phyloP scores from a whole-genome alignment of 306 rosid species.

The Rubus parviflorus region DNA sequence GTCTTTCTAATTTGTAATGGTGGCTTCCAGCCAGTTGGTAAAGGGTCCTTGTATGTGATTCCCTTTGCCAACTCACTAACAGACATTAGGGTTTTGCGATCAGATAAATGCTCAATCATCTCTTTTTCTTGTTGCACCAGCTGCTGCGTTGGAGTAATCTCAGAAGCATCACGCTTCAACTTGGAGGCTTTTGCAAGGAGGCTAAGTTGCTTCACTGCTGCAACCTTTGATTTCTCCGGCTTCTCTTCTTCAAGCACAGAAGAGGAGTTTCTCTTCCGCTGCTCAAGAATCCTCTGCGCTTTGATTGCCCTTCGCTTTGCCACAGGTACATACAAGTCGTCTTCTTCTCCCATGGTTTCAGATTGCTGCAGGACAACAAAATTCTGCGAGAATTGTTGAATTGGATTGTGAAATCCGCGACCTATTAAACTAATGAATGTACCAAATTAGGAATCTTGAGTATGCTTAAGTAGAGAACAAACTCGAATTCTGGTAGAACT shows the following conservation, averaged over 20 bases:
- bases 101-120: conserved; percentile 83
- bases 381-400: neutral
- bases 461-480: no score
- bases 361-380: neutral
- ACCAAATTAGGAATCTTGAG: no score
- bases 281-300: conserved; percentile 71
- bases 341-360: conserved; percentile 61
- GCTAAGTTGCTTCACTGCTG: conserved; percentile 67
- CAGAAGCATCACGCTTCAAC: conserved; percentile 81
- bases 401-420: no score
- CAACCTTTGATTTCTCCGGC: conserved; percentile 51
- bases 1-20: conserved; percentile 72
- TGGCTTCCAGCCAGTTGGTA: conserved; percentile 90
- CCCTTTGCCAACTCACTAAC: conserved; percentile 95
- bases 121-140: conserved; percentile 83
- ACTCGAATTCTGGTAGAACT: no score
- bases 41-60: conserved; percentile 74
- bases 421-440: no score
- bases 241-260: conserved; percentile 52
- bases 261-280: conserved; percentile 69
- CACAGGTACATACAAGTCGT: conserved; percentile 81
- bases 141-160: conserved; percentile 74
- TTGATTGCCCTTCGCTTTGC: conserved; percentile 88
- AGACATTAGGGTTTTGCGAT: conserved; percentile 82
- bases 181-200: conserved; percentile 82